Conservation (phyloP, 495 filamentous ascomycete species). For the Trichoderma gamsii region DNA sequence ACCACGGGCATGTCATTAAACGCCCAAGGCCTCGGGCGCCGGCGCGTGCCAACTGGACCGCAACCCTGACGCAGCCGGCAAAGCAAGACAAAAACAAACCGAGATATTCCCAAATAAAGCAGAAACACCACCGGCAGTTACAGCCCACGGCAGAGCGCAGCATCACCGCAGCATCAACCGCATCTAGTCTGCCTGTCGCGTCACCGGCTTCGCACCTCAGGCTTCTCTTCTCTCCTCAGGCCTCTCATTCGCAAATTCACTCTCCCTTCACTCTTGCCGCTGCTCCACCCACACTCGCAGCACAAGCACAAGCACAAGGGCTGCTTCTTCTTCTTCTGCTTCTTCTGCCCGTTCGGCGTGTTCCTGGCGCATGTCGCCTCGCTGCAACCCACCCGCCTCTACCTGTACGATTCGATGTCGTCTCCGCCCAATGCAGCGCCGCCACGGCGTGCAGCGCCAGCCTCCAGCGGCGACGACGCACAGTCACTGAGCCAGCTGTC, state of each 20-base stretch:
- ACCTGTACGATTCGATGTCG: background rate
- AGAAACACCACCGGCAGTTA: background rate
- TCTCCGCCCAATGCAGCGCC: conserved; percentile 11
- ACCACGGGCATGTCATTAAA: conserved; percentile 5
- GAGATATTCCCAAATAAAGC: background rate
- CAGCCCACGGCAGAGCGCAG: background rate
- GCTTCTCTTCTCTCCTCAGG: too few species aligned
- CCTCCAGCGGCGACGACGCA: conserved; percentile 20
- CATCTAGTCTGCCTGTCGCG: background rate
- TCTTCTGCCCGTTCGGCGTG: background rate
- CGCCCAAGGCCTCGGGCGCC: background rate
- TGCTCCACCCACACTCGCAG: background rate
- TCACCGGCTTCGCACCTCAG: too few species aligned
- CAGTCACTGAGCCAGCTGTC: conserved; percentile 28
- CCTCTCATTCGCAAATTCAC: too few species aligned
- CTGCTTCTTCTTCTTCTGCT: background rate
- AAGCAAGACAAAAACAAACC: background rate
- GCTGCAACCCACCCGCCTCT: background rate
- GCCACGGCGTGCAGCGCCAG: conserved; percentile 19
- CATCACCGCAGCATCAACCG: background rate
- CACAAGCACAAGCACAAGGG: background rate
- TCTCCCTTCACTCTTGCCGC: background rate
- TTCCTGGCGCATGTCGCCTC: conserved; percentile 12
- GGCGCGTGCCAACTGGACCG: background rate
- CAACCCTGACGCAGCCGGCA: background rate